A percentile compares a stretch with the other conserved stretches of the same genome.
Evolutionary conservation across 495 filamentous ascomycete genomes (phyloP).

Genomic region (Neurospora sp.): DNA sequence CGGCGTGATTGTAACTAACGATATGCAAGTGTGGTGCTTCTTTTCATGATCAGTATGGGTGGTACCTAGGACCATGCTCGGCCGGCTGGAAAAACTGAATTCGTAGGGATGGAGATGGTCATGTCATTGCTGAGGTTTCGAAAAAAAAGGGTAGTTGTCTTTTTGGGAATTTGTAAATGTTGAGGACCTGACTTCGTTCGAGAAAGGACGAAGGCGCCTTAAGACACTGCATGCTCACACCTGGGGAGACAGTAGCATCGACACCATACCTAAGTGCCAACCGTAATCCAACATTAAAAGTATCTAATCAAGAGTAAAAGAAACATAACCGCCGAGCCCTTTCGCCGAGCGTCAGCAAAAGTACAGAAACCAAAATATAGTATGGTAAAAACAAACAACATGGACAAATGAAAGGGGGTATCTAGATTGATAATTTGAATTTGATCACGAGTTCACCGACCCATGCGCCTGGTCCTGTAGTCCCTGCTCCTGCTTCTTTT

Average conservation of each 20-base stretch:
- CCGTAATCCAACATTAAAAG: background rate
- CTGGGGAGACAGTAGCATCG: background rate
- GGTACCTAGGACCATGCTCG: background rate
- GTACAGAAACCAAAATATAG: background rate
- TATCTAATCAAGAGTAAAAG: background rate
- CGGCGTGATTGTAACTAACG: background rate
- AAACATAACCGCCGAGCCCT: background rate
- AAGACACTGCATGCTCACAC: background rate
- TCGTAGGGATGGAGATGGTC: background rate
- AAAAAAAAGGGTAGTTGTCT: background rate
- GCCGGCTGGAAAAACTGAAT: background rate
- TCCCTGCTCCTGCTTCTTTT: constrained; percentile 4
- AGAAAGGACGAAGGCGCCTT: background rate
- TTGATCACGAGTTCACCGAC: constrained; percentile 1
- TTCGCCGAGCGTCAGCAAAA: background rate
- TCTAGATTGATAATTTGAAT: constrained; percentile 5
- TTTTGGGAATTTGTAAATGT: background rate
- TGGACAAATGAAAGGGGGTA: constrained; percentile 3
- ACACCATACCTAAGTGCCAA: background rate
- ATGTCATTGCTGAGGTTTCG: background rate
- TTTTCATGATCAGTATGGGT: background rate
- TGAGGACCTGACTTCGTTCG: background rate
- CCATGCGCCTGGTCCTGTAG: background rate
- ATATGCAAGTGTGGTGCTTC: background rate
- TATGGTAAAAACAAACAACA: background rate